Evolutionary conservation across 495 filamentous ascomycete species (phyloP).

Genomic region (Daldinia concentrica): DNA sequence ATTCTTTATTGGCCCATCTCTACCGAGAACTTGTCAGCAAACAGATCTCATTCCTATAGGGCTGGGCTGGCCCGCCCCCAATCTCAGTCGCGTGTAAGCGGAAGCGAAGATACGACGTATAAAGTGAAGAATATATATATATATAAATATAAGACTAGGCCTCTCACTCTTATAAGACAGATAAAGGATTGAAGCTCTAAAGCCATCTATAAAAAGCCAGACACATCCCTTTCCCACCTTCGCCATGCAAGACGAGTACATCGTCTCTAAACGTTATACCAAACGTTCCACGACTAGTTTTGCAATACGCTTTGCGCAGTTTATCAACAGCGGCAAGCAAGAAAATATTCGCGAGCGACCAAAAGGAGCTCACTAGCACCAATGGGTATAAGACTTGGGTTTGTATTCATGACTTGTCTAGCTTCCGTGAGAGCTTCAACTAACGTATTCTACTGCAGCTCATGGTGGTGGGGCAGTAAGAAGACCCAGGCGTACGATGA

Average conservation of each 20-base stretch:
- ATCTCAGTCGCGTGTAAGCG: neutral
- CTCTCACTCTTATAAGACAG: slow-evolving; percentile 2
- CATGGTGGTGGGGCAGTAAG: slow-evolving; percentile 7
- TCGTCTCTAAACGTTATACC: slow-evolving; percentile 33
- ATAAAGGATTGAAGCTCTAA: neutral
- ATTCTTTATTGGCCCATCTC: slow-evolving; percentile 20
- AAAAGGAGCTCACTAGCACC: slow-evolving; percentile 35
- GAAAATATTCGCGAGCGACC: slow-evolving; percentile 45
- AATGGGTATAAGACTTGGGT: slow-evolving; percentile 21
- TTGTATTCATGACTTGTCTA: neutral
- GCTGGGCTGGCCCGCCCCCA: slow-evolving; percentile 20
- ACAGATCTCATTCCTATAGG: slow-evolving; percentile 27
- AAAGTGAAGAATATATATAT: slow-evolving; percentile 23
- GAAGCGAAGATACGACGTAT: neutral
- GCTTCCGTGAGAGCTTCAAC: neutral
- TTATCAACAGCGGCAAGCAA: slow-evolving; percentile 47
- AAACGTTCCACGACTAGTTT: slow-evolving; percentile 24
- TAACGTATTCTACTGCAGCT: slow-evolving; percentile 21
- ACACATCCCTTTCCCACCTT: neutral
- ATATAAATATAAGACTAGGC: slow-evolving; percentile 12
- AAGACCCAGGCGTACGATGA: slow-evolving; percentile 11
- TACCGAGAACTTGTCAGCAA: slow-evolving; percentile 27
- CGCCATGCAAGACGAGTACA: slow-evolving; percentile 38
- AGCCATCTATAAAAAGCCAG: neutral
- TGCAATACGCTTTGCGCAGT: slow-evolving; percentile 45